Evolutionary conservation across 805 yeast species (phyloP).

Genomic region (Ogataea paraovalis): DNA sequence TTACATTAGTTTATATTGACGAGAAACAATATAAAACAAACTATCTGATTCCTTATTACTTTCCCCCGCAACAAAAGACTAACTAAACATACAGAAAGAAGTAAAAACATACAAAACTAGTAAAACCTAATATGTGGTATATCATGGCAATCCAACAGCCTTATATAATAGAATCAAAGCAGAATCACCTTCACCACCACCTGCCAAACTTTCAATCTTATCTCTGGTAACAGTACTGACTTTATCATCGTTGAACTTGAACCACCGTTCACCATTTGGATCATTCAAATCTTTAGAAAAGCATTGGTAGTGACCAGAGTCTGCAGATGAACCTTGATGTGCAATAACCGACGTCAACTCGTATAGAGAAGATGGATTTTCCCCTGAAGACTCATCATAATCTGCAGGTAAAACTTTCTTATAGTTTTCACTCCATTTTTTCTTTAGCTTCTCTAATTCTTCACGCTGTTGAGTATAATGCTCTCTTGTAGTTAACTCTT

Average conservation of each 20-base stretch:
- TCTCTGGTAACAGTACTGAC: slow-evolving; percentile 75
- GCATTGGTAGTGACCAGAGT: slow-evolving; percentile 95
- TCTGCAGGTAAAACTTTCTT: slow-evolving; percentile 40
- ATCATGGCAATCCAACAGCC: slow-evolving; percentile 60
- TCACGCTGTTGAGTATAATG: slow-evolving; percentile 51
- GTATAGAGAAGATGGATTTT: slow-evolving; percentile 85
- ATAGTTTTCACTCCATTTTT: slow-evolving; percentile 47
- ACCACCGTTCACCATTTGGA: slow-evolving; percentile 74
- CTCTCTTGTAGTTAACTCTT: slow-evolving; percentile 45
- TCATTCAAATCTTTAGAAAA: slow-evolving; percentile 72
- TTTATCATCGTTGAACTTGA: slow-evolving; percentile 91
- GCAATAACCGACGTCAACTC: slow-evolving; percentile 81
- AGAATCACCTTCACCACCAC: slow-evolving; percentile 97
- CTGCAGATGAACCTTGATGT: slow-evolving; percentile 94
- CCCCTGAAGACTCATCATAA: slow-evolving; percentile 45
- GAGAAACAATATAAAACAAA: too few species aligned
- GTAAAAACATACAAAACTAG: neutral
- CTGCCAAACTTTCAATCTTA: slow-evolving; percentile 80
- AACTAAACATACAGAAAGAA: neutral
- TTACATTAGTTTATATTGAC: too few species aligned
- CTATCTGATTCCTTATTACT: too few species aligned
- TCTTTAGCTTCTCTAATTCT: slow-evolving; percentile 43
- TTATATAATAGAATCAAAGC: slow-evolving; percentile 86
- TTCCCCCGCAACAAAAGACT: too few species aligned
- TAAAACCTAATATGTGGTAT: neutral